Evolutionary conservation across 2,329 filamentous ascomycete genomes (phyloP), one percentile per base, ranked within the genome.

Genomic region (Aspergillus viridinutans): DNA sequence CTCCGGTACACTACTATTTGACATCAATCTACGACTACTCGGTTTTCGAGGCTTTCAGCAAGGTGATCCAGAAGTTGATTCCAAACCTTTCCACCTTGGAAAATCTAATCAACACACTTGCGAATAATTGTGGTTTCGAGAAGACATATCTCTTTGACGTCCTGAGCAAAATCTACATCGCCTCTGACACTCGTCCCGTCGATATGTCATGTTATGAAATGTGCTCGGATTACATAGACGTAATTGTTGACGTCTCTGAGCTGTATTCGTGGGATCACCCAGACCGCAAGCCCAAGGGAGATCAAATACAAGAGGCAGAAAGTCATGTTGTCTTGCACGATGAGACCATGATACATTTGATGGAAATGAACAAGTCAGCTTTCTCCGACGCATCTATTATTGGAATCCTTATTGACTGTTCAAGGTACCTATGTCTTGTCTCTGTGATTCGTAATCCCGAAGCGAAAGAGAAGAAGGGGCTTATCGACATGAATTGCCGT

Each of bases 121-220:
- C 91, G 77, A 90, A 90, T 59, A 94, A 91, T 14, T 97, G 92
- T 71, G 89, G 90, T 50, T 97, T 99, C 72, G 92, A 97, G 72
- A 99, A 99, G 76, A 93, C 92, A 3, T 99, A 99, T 73, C 85
- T 99, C 6, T 99, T 99, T 71, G 95, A 99, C 71, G 92, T 97
- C 8, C 84, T 96, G 65, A 96, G 90, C 76, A 99, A 99, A 78
- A 96, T 99, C 61, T 99, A 99, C 78, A 96, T 99, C 65, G 94
- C 94, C 0, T 97, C 93, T 4, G 94, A 99, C 73, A 94, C 89
- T 29, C 89, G 90, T 42, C 93, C 93, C 0, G 90, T 93, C 32
- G 93, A 97, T 69, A 94, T 97, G 82, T 89, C 90, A 45, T 93
- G 90, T 72, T 99, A 99, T 74, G 94, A 97, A 77, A 96, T 97